phyloP scores from a whole-genome alignment of 2,329 filamentous ascomycete genomes.

The Didymella lethalis region DNA sequence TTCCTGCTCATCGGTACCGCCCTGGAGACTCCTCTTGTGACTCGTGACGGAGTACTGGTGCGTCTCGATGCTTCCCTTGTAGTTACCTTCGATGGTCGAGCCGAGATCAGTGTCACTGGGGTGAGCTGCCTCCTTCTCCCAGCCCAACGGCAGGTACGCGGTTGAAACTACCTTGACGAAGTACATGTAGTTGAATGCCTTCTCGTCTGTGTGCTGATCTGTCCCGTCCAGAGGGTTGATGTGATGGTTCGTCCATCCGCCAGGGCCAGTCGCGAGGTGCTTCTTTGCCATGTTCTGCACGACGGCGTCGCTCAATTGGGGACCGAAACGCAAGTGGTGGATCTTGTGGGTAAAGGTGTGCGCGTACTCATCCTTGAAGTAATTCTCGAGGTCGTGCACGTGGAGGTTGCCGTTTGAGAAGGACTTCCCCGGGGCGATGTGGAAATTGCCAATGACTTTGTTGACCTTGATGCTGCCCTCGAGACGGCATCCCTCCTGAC shows the following conservation, averaged over 20 bases:
- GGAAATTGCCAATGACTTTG: conserved; percentile 99
- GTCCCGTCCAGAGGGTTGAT: conserved; percentile 88
- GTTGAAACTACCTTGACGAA: conserved; percentile 98
- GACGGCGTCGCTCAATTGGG: conserved; percentile 80
- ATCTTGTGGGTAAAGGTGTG: conserved; percentile 92
- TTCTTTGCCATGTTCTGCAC: conserved; percentile 50
- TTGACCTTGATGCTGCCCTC: conserved; percentile 93
- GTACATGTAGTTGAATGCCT: conserved; percentile 97
- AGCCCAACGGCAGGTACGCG: conserved; percentile 90
- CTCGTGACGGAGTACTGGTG: conserved; percentile 98
- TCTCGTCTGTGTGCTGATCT: conserved; percentile 77
- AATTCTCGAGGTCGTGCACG: conserved; percentile 96
- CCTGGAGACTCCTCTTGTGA: conserved; percentile 86
- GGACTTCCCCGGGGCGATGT: conserved; percentile 92
- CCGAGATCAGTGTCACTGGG: conserved; percentile 57
- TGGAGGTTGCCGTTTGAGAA: conserved; percentile 98
- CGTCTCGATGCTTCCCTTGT: conserved; percentile 89
- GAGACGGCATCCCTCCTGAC: conserved; percentile 91
- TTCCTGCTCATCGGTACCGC: conserved; percentile 83
- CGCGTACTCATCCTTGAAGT: conserved; percentile 73
- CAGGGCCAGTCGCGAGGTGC: conserved; percentile 64
- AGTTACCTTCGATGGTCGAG: conserved; percentile 57
- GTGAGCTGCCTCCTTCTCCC: conserved; percentile 66
- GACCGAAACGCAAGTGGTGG: conserved; percentile 90
- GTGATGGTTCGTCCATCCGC: conserved; percentile 85